These are phyloP conservation scores for Chalciporus sp. DNA, from an alignment of 1,284 basidiomycete genomes.

Conservation along the genomic window DNA sequence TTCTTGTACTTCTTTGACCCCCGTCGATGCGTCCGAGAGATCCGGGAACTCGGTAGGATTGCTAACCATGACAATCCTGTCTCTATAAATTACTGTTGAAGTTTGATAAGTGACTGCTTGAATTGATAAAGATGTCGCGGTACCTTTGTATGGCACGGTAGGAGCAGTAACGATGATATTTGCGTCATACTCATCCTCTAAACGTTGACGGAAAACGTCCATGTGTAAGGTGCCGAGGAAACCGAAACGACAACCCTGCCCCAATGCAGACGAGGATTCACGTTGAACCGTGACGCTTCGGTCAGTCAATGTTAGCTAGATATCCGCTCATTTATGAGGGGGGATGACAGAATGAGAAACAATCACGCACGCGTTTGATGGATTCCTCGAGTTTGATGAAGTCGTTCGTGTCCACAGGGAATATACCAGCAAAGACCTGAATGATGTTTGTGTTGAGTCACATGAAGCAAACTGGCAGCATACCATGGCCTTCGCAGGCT, in stretches of 20 bases:
- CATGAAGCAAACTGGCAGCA: slow-evolving; percentile 4
- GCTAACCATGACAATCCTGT: slow-evolving; percentile 74
- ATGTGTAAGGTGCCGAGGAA: slow-evolving; percentile 97
- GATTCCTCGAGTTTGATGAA: slow-evolving; percentile 96
- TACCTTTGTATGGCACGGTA: slow-evolving; percentile 90
- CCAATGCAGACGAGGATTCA: slow-evolving; percentile 92
- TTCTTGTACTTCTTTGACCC: slow-evolving; percentile 80
- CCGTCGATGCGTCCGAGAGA: slow-evolving; percentile 58
- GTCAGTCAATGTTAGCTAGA: slow-evolving; percentile 82
- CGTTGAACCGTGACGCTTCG: slow-evolving; percentile 90
- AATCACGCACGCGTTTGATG: slow-evolving; percentile 74
- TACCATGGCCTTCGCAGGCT: slow-evolving; percentile 94
- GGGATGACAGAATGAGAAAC: slow-evolving; percentile 1
- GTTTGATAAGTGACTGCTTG: slow-evolving; percentile 7
- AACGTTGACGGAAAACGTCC: slow-evolving; percentile 94
- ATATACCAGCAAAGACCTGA: slow-evolving; percentile 94
- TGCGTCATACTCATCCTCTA: slow-evolving; percentile 96
- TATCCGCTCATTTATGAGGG: slow-evolving; percentile 16
- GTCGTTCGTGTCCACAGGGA: slow-evolving; percentile 90
- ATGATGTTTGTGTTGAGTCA: slow-evolving; percentile 1
- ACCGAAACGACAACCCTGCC: slow-evolving; percentile 93
- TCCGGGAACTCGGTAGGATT: slow-evolving; percentile 96
- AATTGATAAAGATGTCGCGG: slow-evolving; percentile 20
- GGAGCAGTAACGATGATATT: slow-evolving; percentile 91
- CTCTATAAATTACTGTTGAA: slow-evolving; percentile 68